Base-by-base conservation (phyloP, 129 eudicot genomes). In the Helianthus tuberosus region DNA sequence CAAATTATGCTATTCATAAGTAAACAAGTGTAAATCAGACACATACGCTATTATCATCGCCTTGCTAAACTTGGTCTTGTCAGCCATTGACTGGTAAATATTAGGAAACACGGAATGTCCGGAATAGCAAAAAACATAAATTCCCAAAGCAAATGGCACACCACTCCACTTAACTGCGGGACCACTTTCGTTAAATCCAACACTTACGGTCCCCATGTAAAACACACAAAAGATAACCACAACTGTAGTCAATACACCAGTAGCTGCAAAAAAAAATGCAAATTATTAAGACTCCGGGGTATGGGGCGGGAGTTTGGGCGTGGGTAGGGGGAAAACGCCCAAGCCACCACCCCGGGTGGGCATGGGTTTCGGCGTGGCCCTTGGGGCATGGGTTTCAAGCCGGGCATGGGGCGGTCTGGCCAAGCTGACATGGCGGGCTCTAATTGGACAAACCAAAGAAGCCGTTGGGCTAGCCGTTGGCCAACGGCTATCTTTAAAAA, bases 91-190 rank as follows among this genome's bases (percentile, higher is more conserved):
- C 64, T 90, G 96, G 84, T 94, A 94, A 54, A 94, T 90, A 73
- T 94, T 94, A 25, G 98, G 98, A 71, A 94, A 86, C 13, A 94
- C 98, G 8, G 98, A 80, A 72, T 94, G 97, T 15, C 98, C 98
- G 0, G 98, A 86, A 69, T 81, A 94, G 83, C 98, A 88, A 81
- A 77, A 94, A 2, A 93, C 96, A 78, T 84, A 91, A n/a, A 94
- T 83, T 50, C 98, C 98, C 68, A 94, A 75, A 8, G 93, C 90
- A 73, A 86, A 88, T 25, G 98, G 98, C 53, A 94, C 61, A 1
- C 97, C 97, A 20, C 81, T 84, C 91, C 91, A 91, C 38, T 88
- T 77, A 35, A 94, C 82, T 9, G 81, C 59, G 43, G 78, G 85
- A 36, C 87, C 82, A 15, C 77, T 79, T 14, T 87, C 80, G 76